A percentile compares a stretch with the other conserved stretches of the same genome.
Conservation (phyloP, 2,329 filamentous ascomycete species). For the Monilinia laxa region DNA sequence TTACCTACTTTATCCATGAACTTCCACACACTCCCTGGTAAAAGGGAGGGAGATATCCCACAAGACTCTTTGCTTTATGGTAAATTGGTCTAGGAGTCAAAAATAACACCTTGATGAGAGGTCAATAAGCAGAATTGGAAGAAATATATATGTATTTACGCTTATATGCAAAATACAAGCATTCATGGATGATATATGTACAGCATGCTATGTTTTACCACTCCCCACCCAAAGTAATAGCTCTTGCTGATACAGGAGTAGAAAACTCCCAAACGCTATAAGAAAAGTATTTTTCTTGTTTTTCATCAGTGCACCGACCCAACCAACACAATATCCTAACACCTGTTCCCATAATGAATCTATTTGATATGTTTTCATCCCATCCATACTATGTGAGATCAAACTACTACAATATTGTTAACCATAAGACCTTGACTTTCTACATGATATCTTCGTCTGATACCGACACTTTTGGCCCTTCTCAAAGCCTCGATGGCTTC, state of each 20-base stretch:
- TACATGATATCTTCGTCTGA: conserved; percentile 76
- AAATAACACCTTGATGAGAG: too few relatives aligned
- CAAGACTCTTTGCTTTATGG: too few relatives aligned
- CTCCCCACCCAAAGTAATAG: background rate
- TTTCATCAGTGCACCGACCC: background rate
- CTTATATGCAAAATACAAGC: conserved; percentile 2
- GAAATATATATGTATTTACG: background rate
- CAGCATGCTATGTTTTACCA: background rate
- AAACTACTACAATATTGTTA: conserved; percentile 69
- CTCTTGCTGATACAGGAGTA: background rate
- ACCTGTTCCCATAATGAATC: conserved; percentile 1
- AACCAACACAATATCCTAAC: conserved; percentile 2
- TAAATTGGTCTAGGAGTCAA: too few relatives aligned
- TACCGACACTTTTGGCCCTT: conserved; percentile 65
- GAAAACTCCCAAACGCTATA: background rate
- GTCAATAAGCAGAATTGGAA: too few relatives aligned
- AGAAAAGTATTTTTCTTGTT: background rate
- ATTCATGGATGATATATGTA: background rate
- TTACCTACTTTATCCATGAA: too few relatives aligned
- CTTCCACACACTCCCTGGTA: too few relatives aligned
- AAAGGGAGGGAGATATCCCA: too few relatives aligned
- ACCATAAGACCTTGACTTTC: conserved; percentile 78
- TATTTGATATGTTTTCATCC: background rate
- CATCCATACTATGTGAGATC: background rate
- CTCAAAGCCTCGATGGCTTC: conserved; percentile 63